Conservation (phyloP, 2,329 filamentous ascomycete genomes). For the Microsporum ferrugineum region DNA sequence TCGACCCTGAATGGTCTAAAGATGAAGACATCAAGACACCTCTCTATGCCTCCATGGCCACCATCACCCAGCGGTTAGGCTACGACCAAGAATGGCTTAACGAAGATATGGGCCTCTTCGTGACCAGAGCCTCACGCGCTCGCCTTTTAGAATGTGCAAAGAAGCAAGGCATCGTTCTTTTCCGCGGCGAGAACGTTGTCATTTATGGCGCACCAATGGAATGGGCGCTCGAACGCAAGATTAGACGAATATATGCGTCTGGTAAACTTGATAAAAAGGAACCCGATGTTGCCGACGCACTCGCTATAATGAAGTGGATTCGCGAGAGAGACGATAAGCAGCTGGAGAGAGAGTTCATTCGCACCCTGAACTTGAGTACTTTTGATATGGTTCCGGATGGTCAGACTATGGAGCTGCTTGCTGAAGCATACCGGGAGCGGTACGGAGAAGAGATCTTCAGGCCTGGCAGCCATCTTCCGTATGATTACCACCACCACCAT, state of each 20-base stretch:
- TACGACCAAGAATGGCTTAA: conserved; percentile 9
- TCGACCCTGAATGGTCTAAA: conserved; percentile 24
- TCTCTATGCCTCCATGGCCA: conserved; percentile 15
- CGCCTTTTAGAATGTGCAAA: conserved; percentile 5
- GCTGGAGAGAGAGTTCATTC: conserved; percentile 6
- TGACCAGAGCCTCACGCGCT: neutral
- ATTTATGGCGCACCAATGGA: conserved; percentile 10
- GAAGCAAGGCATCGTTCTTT: conserved; percentile 11
- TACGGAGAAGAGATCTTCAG: conserved; percentile 7
- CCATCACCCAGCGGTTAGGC: neutral
- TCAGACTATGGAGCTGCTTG: conserved; percentile 5
- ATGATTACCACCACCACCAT: neutral
- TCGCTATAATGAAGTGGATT: conserved; percentile 9
- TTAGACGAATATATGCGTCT: conserved; percentile 5
- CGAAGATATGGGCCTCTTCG: conserved; percentile 6
- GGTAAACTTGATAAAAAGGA: conserved; percentile 1
- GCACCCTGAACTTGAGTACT: conserved; percentile 8
- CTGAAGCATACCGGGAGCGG: conserved; percentile 2
- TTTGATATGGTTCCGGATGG: conserved; percentile 8
- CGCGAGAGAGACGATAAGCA: conserved; percentile 5
- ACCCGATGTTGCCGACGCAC: conserved; percentile 8
- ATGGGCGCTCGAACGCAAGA: conserved; percentile 10
- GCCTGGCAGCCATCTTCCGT: neutral
- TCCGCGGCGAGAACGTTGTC: conserved; percentile 2
- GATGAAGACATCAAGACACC: conserved; percentile 25